A percentile compares a stretch with the other conserved stretches of the same genome.
phyloP scores from a whole-genome alignment of 2,329 filamentous ascomycete species.

The Fusarium denticulatum region DNA sequence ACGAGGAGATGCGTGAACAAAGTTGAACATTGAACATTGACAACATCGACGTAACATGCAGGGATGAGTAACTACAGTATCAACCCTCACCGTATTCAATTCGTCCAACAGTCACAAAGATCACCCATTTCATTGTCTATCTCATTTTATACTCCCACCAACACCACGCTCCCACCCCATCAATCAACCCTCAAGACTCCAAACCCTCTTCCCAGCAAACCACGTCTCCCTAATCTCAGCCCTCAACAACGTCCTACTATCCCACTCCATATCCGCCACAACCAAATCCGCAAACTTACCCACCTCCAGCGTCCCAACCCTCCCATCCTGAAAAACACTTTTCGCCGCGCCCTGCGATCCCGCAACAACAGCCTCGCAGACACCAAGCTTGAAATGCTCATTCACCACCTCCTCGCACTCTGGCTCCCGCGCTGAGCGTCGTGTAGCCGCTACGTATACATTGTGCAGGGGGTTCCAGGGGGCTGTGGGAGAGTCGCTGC shows the following conservation, averaged over 20 bases:
- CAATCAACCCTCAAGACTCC: conserved; percentile 12
- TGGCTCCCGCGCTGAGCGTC: conserved; percentile 61
- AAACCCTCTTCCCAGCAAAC: conserved; percentile 59
- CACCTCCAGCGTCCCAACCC: conserved; percentile 59
- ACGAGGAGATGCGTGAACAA: not conserved
- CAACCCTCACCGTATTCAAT: not conserved
- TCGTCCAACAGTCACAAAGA: not conserved
- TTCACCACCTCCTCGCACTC: conserved; percentile 56
- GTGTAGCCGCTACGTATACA: conserved; percentile 65
- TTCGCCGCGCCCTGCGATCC: conserved; percentile 63
- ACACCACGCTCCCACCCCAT: conserved; percentile 6
- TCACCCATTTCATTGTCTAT: not conserved
- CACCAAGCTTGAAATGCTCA: conserved; percentile 59
- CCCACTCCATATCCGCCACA: conserved; percentile 58
- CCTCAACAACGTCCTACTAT: conserved; percentile 56
- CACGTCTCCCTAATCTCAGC: conserved; percentile 62
- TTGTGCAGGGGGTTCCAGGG: conserved; percentile 63
- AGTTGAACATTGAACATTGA: not conserved
- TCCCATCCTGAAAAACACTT: conserved; percentile 60
- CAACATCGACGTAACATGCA: not conserved
- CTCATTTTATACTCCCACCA: conserved; percentile 16
- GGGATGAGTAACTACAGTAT: too few relatives aligned
- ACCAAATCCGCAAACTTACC: conserved; percentile 67
- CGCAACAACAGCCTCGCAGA: conserved; percentile 62
- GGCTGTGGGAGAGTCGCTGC: conserved; percentile 66